Base-by-base conservation (phyloP, 75 land plant genomes). In the Cunninghamia lanceolata region DNA sequence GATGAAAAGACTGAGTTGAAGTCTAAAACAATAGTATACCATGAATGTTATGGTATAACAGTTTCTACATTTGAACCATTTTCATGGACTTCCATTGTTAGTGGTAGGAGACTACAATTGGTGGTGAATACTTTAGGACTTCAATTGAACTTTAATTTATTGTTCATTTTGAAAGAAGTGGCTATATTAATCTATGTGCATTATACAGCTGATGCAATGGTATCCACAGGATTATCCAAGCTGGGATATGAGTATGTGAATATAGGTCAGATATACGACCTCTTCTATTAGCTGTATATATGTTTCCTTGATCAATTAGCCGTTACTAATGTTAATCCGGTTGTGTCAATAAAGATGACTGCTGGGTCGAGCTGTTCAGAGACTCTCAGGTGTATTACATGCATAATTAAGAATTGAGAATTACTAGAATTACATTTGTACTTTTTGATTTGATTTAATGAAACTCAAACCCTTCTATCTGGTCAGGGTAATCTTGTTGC, bases 141-240 rank as follows among this genome's bases (percentile, higher is more conserved):
- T 59, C 17, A 54, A 14, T 45, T 3, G 46, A 45, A 45, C 5
- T 47, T 47, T 47, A 17, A 1, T 3, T 40, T 59, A 0, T 11
- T 36, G 56, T 30, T 46, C 40, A 13, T 74, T 4, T 25, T 16
- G 36, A 68, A 14, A 70, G 47, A 78, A 38, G 9, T 36, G 30
- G 80, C 30, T 30, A 6, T 9, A 13, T 84, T 86, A 36, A 59
- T 25, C 3, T 19, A 32, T 43, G 17, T 34, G 50, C 34, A 21
- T 42, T 10, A 74, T 82, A 88, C 93, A 96, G 98, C 97, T 85
- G 97, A 95, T 91, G 94, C 99, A 32, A 83, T 95, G 86, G 92
- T 96, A 15, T 88, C 97, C 43, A 85, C 93, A 38, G 97, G 99
- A 17, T 90, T 96, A 36, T 90, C 93, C 52, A 87, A 43, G 21